phyloP scores from a whole-genome alignment of 805 yeast species.

The Candida ficus region DNA sequence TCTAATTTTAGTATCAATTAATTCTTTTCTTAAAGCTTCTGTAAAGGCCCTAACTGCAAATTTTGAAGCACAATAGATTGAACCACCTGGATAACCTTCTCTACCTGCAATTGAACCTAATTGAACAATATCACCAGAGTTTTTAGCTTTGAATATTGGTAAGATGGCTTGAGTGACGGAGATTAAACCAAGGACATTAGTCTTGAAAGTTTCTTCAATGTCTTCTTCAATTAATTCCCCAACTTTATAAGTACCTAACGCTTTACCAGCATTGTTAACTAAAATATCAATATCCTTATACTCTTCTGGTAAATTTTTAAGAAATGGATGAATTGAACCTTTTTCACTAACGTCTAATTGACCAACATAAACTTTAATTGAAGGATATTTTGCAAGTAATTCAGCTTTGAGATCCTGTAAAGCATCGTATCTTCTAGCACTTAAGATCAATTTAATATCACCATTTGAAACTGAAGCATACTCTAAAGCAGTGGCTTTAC shows the following conservation, averaged over 20 bases:
- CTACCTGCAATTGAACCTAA: slow-evolving; percentile 77
- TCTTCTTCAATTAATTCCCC: slow-evolving; percentile 65
- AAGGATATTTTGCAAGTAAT: slow-evolving; percentile 42
- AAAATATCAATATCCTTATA: slow-evolving; percentile 62
- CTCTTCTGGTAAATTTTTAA: slow-evolving; percentile 49
- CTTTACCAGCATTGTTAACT: slow-evolving; percentile 75
- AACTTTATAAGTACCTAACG: slow-evolving; percentile 71
- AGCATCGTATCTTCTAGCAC: slow-evolving; percentile 73
- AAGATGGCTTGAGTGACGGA: slow-evolving; percentile 77
- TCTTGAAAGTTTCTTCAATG: slow-evolving; percentile 69
- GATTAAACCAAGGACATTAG: slow-evolving; percentile 85
- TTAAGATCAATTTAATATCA: slow-evolving; percentile 58
- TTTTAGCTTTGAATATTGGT: slow-evolving; percentile 62
- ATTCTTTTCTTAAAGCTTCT: slow-evolving; percentile 68
- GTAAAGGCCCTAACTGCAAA: slow-evolving; percentile 70
- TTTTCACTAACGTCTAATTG: slow-evolving; percentile 54
- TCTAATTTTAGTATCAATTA: slow-evolving; percentile 62
- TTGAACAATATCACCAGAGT: slow-evolving; percentile 69
- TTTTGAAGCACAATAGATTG: slow-evolving; percentile 72
- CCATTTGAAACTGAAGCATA: slow-evolving; percentile 78
- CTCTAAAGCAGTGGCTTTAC: slow-evolving; percentile 85
- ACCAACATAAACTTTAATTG: slow-evolving; percentile 39
- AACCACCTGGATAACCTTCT: slow-evolving; percentile 75
- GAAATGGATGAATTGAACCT: slow-evolving; percentile 45
- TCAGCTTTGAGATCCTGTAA: slow-evolving; percentile 45